Base-by-base conservation (phyloP, 2,329 filamentous ascomycete species). In the Beauveria sp. region DNA sequence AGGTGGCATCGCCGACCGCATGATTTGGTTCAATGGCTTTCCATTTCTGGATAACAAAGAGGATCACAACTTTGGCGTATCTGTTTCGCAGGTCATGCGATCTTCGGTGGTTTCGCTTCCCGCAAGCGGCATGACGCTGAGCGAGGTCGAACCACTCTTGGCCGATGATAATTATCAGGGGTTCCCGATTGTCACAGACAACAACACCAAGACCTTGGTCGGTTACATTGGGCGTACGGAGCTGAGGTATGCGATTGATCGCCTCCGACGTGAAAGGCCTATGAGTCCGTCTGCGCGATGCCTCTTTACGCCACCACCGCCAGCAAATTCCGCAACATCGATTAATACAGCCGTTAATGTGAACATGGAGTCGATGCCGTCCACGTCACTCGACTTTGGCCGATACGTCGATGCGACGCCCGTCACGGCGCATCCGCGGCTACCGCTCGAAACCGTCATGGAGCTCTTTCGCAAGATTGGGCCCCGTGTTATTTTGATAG, bases 1-100 rank as follows among this genome's bases (percentile, higher is more conserved):
- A 71, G 94, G 93, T 34, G 94, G 94, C 52, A 97, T 99, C 62
- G 94, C 94, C 24, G 94, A 99, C 73, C 88, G 92, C 64, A 96
- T 97, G 91, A 99, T 99, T 68, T 96, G 92, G 88, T 96, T 97
- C 76, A 97, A 91, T 67, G 94, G 94, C 1, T 96, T 97, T 69
- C 94, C 94, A 0, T 99, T 96, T 75, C 81, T 99, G 3, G 94
- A 99, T 76, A 96, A 90, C 74, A 99, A 99, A 71, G 93, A 97
- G 73, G 94, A 97, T 61, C 92, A 97, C 74, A 92, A 92, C 58
- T 97, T 97, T 73, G 93, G 92, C 52, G 92, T 97, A 0, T 89
- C 94, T 0, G 94, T 97, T 10, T 94, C 91, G 0, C 85, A 90
- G 64, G 91, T 90, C 65, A 97, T 97, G 92, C 92, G 87, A 1